These are phyloP conservation scores for Phyllosticta citribraziliensis DNA, from an alignment of 2,329 filamentous ascomycete genomes.

Conservation along the genomic window DNA sequence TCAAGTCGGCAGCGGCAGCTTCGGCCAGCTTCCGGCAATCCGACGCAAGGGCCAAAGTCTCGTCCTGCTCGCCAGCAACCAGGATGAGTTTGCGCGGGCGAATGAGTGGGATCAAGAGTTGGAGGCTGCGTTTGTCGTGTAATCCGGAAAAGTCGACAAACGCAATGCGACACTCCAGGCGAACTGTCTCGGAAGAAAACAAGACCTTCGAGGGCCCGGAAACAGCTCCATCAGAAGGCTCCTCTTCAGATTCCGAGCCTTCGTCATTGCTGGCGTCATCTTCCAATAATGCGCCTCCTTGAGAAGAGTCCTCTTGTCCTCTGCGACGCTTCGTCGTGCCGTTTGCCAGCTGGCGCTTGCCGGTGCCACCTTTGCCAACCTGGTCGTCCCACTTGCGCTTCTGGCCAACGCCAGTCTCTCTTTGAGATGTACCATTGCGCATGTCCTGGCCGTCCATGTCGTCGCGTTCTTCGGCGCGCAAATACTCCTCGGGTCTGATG, in stretches of 20 bases:
- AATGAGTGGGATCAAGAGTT: constrained; percentile 91
- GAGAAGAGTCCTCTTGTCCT: constrained; percentile 24
- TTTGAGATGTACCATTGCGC: constrained; percentile 37
- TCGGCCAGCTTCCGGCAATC: constrained; percentile 64
- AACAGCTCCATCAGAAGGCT: constrained; percentile 38
- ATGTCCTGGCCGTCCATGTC: constrained; percentile 58
- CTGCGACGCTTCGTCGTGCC: constrained; percentile 52
- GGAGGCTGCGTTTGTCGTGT: constrained; percentile 85
- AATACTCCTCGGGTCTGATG: constrained; percentile 87
- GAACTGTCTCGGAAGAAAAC: constrained; percentile 52
- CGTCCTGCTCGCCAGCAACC: constrained; percentile 68
- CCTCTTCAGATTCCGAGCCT: constrained; percentile 40
- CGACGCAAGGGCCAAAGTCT: constrained; percentile 62
- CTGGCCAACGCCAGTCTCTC: constrained; percentile 56
- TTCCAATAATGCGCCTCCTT: constrained; percentile 8
- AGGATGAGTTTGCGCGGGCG: constrained; percentile 90
- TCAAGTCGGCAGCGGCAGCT: constrained; percentile 35
- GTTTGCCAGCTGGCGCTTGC: constrained; percentile 23
- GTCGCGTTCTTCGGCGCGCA: constrained; percentile 85
- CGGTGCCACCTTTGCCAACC: constrained; percentile 27
- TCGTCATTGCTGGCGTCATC: constrained; percentile 32
- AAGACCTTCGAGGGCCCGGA: constrained; percentile 68
- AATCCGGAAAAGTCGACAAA: constrained; percentile 88
- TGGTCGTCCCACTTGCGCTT: constrained; percentile 88
- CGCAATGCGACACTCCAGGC: constrained; percentile 65